Percentiles rank a stretch among this genome's conserved stretches.
These are phyloP conservation scores for Carallia pectinifolia DNA, from an alignment of 345 rosid genomes.

Conservation along the genomic window DNA sequence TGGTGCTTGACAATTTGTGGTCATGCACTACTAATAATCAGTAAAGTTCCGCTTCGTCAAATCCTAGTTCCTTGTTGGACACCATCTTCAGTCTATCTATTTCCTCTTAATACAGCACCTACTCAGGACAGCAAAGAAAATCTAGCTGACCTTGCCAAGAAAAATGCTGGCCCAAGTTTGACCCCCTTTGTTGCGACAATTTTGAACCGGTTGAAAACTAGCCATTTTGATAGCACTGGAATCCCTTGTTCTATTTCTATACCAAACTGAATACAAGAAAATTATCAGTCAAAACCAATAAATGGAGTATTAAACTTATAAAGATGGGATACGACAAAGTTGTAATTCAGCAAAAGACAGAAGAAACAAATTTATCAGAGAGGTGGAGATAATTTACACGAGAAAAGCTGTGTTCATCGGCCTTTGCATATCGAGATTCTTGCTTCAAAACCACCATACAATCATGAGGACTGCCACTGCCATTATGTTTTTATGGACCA, in stretches of 20 bases:
- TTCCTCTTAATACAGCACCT: not conserved
- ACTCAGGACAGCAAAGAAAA: conserved; percentile 10
- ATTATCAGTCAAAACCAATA: conserved; percentile 10
- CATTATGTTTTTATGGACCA: conserved; percentile 26
- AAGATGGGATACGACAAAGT: not conserved
- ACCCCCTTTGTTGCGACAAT: conserved; percentile 79
- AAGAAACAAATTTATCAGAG: not conserved
- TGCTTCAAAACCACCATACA: conserved; percentile 93
- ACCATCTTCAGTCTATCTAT: not conserved
- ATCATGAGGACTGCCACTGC: conserved; percentile 78
- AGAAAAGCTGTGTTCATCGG: conserved; percentile 73
- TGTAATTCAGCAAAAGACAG: not conserved
- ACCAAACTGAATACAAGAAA: conserved; percentile 56
- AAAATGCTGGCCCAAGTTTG: conserved; percentile 82
- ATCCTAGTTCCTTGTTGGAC: not conserved
- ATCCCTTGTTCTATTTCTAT: conserved; percentile 95
- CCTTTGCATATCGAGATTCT: conserved; percentile 82
- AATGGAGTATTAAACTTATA: not conserved
- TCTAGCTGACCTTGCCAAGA: conserved; percentile 68
- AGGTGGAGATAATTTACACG: conserved; percentile 52
- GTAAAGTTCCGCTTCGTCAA: not conserved
- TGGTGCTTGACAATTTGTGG: conserved; percentile 5
- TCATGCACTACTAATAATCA: not conserved
- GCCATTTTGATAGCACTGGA: conserved; percentile 88
- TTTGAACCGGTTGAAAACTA: conserved; percentile 88